A percentile compares a stretch with the other conserved stretches of the same genome.
Evolutionary conservation across 139 green algal species (phyloP).

Genomic region (Chlamydomonas sp.): DNA sequence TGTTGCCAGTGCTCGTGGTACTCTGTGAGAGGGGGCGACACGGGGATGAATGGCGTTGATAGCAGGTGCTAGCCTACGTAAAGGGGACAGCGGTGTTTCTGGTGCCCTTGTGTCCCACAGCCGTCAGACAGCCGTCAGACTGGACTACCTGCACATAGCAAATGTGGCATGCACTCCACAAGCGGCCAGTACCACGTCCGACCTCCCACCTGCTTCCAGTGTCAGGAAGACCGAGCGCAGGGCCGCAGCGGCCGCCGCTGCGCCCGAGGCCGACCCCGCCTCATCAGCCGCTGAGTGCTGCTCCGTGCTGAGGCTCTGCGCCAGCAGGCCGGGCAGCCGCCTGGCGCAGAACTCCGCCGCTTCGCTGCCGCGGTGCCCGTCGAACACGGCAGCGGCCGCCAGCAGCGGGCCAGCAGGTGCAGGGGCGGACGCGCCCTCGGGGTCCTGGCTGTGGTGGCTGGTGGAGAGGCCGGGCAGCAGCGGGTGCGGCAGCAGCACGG

Average conservation of each 20-base stretch:
- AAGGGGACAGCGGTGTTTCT: too few relatives aligned
- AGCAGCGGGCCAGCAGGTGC: neutral
- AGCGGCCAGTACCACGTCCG: neutral
- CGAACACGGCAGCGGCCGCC: conserved; percentile 79
- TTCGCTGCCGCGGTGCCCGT: conserved; percentile 82
- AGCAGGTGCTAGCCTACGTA: too few relatives aligned
- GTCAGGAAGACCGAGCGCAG: conserved; percentile 55
- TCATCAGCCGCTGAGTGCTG: conserved; percentile 35
- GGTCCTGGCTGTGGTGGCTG: neutral
- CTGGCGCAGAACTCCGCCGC: conserved; percentile 63
- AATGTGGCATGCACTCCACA: too few relatives aligned
- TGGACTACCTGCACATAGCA: too few relatives aligned
- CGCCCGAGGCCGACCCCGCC: neutral
- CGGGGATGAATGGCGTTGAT: neutral
- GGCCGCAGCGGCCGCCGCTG: conserved; percentile 22
- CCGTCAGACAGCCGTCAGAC: too few relatives aligned
- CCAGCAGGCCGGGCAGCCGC: conserved; percentile 46
- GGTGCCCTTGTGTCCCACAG: too few relatives aligned
- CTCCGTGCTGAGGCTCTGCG: neutral
- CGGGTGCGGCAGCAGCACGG: conserved; percentile 53
- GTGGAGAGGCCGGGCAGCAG: neutral
- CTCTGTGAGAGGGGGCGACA: neutral
- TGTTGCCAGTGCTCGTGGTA: conserved; percentile 51
- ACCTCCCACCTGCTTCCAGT: conserved; percentile 14
- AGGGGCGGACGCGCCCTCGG: neutral